A percentile compares a stretch with the other conserved stretches of the same genome.
phyloP scores from a whole-genome alignment of 352 stramenopile genomes.

The Pythium sukuiense region DNA sequence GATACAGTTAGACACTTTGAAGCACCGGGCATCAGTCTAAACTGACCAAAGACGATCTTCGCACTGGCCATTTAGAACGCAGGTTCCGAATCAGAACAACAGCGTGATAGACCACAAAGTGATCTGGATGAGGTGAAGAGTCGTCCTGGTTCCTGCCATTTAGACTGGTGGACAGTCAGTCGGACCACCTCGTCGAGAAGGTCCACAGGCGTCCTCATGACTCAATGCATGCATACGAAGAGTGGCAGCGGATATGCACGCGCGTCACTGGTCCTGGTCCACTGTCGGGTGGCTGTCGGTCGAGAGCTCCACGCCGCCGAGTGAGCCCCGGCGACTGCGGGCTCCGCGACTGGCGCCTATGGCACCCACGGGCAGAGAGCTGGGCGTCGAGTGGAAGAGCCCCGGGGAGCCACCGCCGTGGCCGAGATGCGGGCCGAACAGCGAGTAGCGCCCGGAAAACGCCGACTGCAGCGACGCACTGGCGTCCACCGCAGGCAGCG shows the following conservation, averaged over 20 bases:
- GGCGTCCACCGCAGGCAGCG: not conserved
- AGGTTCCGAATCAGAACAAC: constrained; percentile 5
- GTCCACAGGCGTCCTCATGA: too few species aligned
- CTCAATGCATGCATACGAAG: too few species aligned
- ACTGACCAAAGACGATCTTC: not conserved
- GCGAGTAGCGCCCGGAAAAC: constrained; percentile 47
- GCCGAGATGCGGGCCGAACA: constrained; percentile 38
- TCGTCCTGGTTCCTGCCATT: too few species aligned
- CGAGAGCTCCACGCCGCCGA: too few species aligned
- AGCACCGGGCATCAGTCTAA: too few species aligned
- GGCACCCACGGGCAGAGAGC: not conserved
- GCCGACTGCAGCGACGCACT: constrained; percentile 7
- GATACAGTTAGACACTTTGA: not conserved
- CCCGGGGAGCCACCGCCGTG: not conserved
- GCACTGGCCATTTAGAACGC: not conserved
- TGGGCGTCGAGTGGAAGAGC: not conserved
- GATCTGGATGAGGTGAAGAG: too few species aligned
- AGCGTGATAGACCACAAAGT: not conserved
- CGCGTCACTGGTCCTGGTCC: too few species aligned
- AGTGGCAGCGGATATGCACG: too few species aligned
- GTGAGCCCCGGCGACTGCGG: not conserved
- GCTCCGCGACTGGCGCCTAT: constrained; percentile 10
- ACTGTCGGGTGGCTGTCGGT: too few species aligned
- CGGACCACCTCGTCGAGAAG: too few species aligned
- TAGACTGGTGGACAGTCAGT: too few species aligned